These are phyloP conservation scores for Clonostachys chloroleuca DNA, from an alignment of 2,329 filamentous ascomycete species.

Conservation along the genomic window DNA sequence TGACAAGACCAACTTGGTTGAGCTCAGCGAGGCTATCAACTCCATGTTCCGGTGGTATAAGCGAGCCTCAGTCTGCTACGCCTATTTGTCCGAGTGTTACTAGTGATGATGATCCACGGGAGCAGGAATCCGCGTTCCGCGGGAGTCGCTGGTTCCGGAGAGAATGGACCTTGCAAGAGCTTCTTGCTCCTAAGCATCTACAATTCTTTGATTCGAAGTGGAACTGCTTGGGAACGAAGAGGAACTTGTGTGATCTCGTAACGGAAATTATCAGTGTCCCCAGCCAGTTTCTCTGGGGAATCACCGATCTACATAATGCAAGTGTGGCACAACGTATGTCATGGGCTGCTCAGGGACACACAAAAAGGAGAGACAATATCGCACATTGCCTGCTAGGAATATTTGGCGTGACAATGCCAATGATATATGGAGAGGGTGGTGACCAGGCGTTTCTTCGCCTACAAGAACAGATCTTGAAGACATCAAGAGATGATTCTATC, in stretches of 20 bases:
- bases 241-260: not conserved
- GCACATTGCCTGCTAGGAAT: conserved; percentile 19
- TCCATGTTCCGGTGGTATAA: conserved; percentile 9
- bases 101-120: not conserved
- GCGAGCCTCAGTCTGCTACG: conserved; percentile 5
- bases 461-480: conserved; percentile 11
- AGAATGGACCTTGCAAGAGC: conserved; percentile 11
- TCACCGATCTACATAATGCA: not conserved
- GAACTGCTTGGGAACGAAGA: not conserved
- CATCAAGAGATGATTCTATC: conserved; percentile 8
- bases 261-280: not conserved
- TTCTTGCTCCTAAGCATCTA: conserved; percentile 3
- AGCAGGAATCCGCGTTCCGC: not conserved
- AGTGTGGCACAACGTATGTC: conserved; percentile 11
- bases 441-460: conserved; percentile 9
- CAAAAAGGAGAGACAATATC: conserved; percentile 11
- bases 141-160: conserved; percentile 2
- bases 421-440: conserved; percentile 18
- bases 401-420: conserved; percentile 17
- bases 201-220: not conserved
- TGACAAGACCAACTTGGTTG: conserved; percentile 5
- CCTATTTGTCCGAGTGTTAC: conserved; percentile 6
- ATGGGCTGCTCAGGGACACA: conserved; percentile 14
- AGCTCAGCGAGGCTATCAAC: conserved; percentile 8
- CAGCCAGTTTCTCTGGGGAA: not conserved